These are phyloP conservation scores for Mychonastes homosphaera DNA, from an alignment of 139 green algal species.

Conservation along the genomic window DNA sequence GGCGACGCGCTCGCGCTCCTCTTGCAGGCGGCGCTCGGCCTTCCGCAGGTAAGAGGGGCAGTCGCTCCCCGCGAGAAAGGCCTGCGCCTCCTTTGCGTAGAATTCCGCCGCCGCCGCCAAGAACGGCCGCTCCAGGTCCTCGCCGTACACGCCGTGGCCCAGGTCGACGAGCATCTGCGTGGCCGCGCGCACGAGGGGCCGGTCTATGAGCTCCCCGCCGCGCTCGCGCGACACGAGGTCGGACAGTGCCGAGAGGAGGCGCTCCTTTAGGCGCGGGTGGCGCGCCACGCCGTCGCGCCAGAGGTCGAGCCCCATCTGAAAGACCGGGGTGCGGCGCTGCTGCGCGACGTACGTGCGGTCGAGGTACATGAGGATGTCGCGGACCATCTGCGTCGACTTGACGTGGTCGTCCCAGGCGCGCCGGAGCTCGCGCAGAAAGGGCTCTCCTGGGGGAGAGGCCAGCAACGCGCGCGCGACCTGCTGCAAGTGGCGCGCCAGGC, in stretches of 20 bases:
- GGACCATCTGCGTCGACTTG: conserved; percentile 91
- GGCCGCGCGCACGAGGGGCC: conserved; percentile 58
- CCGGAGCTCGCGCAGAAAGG: conserved; percentile 82
- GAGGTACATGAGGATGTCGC: conserved; percentile 99
- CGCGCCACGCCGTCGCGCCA: conserved; percentile 84
- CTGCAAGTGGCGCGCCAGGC: conserved; percentile 63
- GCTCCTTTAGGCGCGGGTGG: conserved; percentile 47
- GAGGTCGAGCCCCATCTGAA: conserved; percentile 82
- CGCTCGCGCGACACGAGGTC: conserved; percentile 63
- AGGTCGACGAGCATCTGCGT: conserved; percentile 91
- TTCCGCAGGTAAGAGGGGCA: conserved; percentile 82
- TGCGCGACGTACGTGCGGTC: conserved; percentile 92
- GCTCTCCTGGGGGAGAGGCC: conserved; percentile 37
- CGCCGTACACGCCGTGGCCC: conserved; percentile 65
- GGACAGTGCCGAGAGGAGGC: conserved; percentile 64
- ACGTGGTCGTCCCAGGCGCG: conserved; percentile 81
- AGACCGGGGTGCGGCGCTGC: conserved; percentile 77
- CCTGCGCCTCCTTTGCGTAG: conserved; percentile 78
- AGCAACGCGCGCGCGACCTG: conserved; percentile 60
- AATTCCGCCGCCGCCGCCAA: conserved; percentile 73
- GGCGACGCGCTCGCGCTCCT: conserved; percentile 79
- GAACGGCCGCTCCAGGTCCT: conserved; percentile 90
- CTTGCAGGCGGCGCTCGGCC: conserved; percentile 67
- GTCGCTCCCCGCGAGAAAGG: conserved; percentile 58
- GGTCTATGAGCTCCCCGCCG: conserved; percentile 74